Evolutionary conservation across 768 basidiomycete species (phyloP), one percentile per base, ranked within the genome.

Genomic region (Phylloporus sp.): DNA sequence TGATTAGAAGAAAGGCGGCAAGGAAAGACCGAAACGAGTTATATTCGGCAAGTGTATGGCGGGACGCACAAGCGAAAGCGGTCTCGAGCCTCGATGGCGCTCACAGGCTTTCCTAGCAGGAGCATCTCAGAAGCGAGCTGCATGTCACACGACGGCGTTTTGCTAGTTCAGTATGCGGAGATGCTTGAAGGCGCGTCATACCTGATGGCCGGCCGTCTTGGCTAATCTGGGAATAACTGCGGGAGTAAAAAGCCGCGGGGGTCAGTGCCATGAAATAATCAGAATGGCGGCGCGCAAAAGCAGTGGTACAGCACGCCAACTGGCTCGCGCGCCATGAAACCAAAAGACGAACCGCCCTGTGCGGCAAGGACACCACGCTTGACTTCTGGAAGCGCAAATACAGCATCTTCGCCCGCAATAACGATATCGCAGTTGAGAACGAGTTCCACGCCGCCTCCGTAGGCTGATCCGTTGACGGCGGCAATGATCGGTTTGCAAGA

Each of bases 351-450:
- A 83, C 86, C 87, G 61, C 89, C 89, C 60, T 85, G 82, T 12
- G 77, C 70, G 12, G 86, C 88, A 27, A 87, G 61, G 8, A 90
- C 88, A 0, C 91, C 90, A 26, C 86, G 77, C 65, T 82, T 86
- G 5, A 89, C 89, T 58, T 91, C 89, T 0, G 87, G 86, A 23
- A 90, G 73, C 5, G 80, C 86, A 55, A 92, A 88, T 49, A 76
- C 79, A 3, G 88, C 82, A 15, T 81, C 78, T 45, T 81, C 74
- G 53, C 75, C 78, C 2, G 89, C 84, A 18, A 91, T 66, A 47
- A 91, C 86, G 24, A 91, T 61, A 60, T 91, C 90, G 54, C 87
- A 90, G 57, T 91, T 92, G 5, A 91, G 58, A 2, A 88, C 56
- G 45, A 87, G 76, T 62, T 86, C 85, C 55, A 79, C 72, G 7